Percentiles rank a stretch among this genome's conserved stretches.
Evolutionary conservation across 2,329 filamentous ascomycete species (phyloP).

Genomic region (Penicillium frequentans): DNA sequence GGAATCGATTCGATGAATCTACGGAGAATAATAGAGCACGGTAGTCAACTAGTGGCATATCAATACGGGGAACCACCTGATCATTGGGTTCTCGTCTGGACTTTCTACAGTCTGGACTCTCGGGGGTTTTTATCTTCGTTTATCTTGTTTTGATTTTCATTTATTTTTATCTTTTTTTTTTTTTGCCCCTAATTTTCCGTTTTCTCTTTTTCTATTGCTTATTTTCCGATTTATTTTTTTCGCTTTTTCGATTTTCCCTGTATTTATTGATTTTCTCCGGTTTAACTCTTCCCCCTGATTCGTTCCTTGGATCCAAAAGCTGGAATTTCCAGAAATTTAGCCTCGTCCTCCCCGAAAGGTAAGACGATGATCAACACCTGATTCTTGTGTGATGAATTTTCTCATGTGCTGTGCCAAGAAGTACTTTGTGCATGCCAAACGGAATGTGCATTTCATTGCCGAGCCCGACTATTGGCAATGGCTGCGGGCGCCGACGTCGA

Average conservation of each 20-base stretch:
- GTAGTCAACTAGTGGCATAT: not conserved
- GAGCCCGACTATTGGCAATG: constrained; percentile 39
- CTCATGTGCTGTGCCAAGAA: not conserved
- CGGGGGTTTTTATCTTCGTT: not conserved
- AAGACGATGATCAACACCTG: not conserved
- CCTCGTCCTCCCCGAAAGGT: constrained; percentile 8
- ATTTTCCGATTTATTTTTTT: no score
- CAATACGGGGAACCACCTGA: not conserved
- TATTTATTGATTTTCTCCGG: no score
- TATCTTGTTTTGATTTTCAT: not conserved
- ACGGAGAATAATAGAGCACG: not conserved
- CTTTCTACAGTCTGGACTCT: not conserved
- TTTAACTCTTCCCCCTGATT: no score
- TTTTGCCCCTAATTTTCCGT: no score
- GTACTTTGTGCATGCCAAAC: constrained; percentile 28
- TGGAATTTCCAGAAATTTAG: not conserved
- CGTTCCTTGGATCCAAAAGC: not conserved
- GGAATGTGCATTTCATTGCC: constrained; percentile 31
- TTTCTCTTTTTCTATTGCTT: no score
- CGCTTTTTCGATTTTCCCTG: no score
- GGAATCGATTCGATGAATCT: not conserved
- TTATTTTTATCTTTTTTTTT: not conserved
- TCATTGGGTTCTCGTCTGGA: not conserved
- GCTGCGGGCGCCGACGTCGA: constrained; percentile 38
- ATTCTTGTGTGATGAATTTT: not conserved